Percentiles rank a stretch among this genome's conserved stretches.
Conservation (phyloP, 208 protist species). For the Leishmania mexicana region DNA sequence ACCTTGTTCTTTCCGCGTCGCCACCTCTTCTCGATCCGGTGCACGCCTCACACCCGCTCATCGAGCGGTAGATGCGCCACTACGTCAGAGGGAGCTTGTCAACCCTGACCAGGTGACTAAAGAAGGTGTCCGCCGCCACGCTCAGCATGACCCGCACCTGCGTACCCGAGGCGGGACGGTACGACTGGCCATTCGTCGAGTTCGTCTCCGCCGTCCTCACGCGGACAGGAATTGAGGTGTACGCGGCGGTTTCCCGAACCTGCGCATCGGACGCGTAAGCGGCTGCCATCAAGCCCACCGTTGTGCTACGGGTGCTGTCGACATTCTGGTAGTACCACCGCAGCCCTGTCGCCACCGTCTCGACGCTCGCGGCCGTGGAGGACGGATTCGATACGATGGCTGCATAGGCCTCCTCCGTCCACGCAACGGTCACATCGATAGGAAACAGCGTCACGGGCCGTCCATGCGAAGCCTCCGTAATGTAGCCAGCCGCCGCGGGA, state of each 20-base stretch:
- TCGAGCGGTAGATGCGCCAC: too few species aligned
- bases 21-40: neutral
- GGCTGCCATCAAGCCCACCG: constrained; percentile 29
- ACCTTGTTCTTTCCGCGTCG: neutral
- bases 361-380: constrained; percentile 21
- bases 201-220: constrained; percentile 26
- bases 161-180: constrained; percentile 23
- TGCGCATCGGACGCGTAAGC: constrained; percentile 26
- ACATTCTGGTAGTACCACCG: constrained; percentile 42
- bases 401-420: constrained; percentile 37
- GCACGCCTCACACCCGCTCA: neutral
- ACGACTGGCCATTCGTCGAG: constrained; percentile 20
- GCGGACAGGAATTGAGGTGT: constrained; percentile 34
- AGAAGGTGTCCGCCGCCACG: constrained; percentile 37
- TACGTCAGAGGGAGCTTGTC: constrained; percentile 20
- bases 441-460: constrained; percentile 58
- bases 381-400: constrained; percentile 26
- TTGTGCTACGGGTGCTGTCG: constrained; percentile 21
- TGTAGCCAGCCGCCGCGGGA: constrained; percentile 56
- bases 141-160: constrained; percentile 44
- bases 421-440: constrained; percentile 45
- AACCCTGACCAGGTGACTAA: constrained; percentile 37
- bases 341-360: constrained; percentile 17
- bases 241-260: constrained; percentile 8
- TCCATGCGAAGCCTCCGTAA: constrained; percentile 42